These are phyloP conservation scores for Russula lepida DNA, from an alignment of 768 basidiomycete species.

Conservation along the genomic window DNA sequence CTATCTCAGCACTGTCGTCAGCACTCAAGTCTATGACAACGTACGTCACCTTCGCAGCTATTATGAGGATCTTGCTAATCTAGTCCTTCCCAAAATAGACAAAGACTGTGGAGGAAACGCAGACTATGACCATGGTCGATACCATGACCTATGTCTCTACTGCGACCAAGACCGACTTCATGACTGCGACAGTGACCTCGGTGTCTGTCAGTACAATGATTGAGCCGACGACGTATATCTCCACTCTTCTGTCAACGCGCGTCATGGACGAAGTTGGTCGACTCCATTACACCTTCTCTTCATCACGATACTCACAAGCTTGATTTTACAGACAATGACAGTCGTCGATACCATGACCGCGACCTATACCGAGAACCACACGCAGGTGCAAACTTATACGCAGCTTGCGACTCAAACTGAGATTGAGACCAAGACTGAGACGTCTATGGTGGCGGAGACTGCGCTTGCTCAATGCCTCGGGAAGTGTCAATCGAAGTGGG, in stretches of 20 bases:
- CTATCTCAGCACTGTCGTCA: conserved; percentile 43
- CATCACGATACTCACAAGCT: neutral
- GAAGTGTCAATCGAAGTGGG: conserved; percentile 53
- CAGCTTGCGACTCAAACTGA: conserved; percentile 24
- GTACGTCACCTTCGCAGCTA: conserved; percentile 29
- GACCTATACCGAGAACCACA: conserved; percentile 42
- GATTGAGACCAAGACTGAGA: conserved; percentile 39
- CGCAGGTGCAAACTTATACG: conserved; percentile 41
- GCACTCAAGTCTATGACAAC: conserved; percentile 51
- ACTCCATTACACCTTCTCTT: neutral
- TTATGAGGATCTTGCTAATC: neutral
- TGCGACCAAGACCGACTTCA: conserved; percentile 37
- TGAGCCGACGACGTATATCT: conserved; percentile 51
- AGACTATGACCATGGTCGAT: conserved; percentile 32
- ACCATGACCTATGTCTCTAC: conserved; percentile 33
- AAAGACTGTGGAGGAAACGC: conserved; percentile 43
- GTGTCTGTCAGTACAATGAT: conserved; percentile 40
- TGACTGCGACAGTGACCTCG: conserved; percentile 45
- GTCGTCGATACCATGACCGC: conserved; percentile 48
- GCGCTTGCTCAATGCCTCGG: conserved; percentile 47
- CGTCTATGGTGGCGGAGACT: conserved; percentile 40
- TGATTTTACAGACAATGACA: conserved; percentile 43
- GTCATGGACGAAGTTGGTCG: conserved; percentile 47
- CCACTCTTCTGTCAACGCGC: conserved; percentile 46
- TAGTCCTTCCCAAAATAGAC: conserved; percentile 31